Conservation (phyloP, 495 filamentous ascomycete genomes). For the Aspergillus funiculosus region DNA sequence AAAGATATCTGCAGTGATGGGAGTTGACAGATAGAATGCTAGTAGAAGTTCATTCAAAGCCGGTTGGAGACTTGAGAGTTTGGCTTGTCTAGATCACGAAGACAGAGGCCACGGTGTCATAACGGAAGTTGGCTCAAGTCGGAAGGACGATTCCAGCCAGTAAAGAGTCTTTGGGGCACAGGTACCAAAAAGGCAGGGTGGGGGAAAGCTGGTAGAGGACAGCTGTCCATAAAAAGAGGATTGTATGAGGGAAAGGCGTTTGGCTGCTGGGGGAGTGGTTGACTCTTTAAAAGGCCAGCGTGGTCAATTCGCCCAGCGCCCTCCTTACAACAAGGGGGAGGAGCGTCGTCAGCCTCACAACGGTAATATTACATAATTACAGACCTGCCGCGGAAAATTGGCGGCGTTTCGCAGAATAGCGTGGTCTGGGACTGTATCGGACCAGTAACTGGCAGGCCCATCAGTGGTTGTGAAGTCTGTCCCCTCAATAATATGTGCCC, state of each 20-base stretch:
- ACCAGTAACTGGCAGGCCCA: too few species aligned
- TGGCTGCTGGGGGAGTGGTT: constrained; percentile 18
- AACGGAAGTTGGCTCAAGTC: constrained; percentile 26
- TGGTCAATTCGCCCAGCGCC: constrained; percentile 33
- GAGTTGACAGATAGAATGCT: background rate
- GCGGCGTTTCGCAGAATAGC: too few species aligned
- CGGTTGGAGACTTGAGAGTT: constrained; percentile 1
- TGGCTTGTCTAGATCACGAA: constrained; percentile 12
- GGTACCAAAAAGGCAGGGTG: constrained; percentile 5
- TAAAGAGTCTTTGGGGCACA: constrained; percentile 10
- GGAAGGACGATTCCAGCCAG: constrained; percentile 19
- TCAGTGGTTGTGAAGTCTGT: too few species aligned
- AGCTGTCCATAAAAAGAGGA: constrained; percentile 23
- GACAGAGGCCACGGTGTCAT: constrained; percentile 38
- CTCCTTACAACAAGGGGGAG: constrained; percentile 21
- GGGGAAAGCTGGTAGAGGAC: constrained; percentile 28
- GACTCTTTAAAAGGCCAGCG: constrained; percentile 45
- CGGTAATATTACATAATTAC: constrained; percentile 22
- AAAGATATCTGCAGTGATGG: constrained; percentile 6
- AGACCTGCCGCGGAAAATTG: too few species aligned
- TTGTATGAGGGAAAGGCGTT: constrained; percentile 13
- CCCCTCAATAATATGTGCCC: too few species aligned
- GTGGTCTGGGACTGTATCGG: too few species aligned
- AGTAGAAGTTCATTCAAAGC: background rate
- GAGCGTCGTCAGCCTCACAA: constrained; percentile 21